Evolutionary conservation across 1,139 yeast species (phyloP).

Genomic region (Suhomyces maxii): DNA sequence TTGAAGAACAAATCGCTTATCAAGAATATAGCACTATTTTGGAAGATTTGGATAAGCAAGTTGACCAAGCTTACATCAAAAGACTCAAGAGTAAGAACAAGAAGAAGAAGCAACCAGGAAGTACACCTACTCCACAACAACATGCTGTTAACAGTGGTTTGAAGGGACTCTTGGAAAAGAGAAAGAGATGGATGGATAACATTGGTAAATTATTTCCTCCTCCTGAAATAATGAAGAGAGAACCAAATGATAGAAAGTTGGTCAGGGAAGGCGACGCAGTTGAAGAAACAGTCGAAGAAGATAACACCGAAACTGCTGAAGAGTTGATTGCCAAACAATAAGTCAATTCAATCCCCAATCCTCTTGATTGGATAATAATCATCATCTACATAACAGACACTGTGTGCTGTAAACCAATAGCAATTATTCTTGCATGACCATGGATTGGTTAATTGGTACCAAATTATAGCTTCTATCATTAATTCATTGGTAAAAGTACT

Average conservation of each 20-base stretch:
- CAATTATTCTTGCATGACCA: too few species aligned
- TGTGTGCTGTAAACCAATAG: too few species aligned
- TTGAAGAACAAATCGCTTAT: slow-evolving; percentile 93
- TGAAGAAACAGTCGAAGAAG: slow-evolving; percentile 46
- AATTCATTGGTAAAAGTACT: too few species aligned
- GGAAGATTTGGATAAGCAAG: slow-evolving; percentile 94
- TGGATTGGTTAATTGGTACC: too few species aligned
- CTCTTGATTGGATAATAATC: too few species aligned
- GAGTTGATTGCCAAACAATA: slow-evolving; percentile 1
- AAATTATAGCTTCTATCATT: too few species aligned
- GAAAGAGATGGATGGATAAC: slow-evolving; percentile 83
- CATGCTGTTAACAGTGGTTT: slow-evolving; percentile 74
- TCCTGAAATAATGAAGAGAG: slow-evolving; percentile 69
- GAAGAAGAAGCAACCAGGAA: slow-evolving; percentile 61
- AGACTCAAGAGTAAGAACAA: slow-evolving; percentile 80
- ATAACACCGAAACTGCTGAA: slow-evolving; percentile 13
- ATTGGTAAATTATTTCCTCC: slow-evolving; percentile 82
- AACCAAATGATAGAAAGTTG: slow-evolving; percentile 63
- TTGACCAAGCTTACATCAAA: slow-evolving; percentile 89
- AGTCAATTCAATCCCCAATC: too few species aligned
- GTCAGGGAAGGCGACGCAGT: slow-evolving; percentile 34
- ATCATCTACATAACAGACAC: too few species aligned
- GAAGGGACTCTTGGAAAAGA: slow-evolving; percentile 76
- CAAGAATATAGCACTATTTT: slow-evolving; percentile 88
- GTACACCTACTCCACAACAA: slow-evolving; percentile 34